These are phyloP conservation scores for Candida xyloterini DNA, from an alignment of 805 yeast species.

Conservation along the genomic window DNA sequence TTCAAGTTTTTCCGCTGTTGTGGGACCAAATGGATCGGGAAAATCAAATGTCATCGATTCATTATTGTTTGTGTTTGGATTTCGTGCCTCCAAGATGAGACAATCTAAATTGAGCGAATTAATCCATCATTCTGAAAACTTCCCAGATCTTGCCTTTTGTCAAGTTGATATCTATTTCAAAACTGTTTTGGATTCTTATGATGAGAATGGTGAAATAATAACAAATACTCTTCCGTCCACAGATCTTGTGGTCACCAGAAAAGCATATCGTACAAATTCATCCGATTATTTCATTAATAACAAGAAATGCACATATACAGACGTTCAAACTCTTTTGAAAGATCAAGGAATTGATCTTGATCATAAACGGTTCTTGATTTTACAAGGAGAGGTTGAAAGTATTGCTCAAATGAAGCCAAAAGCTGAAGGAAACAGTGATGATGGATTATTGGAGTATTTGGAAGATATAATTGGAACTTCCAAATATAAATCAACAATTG, in stretches of 20 bases:
- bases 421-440: slow-evolving; percentile 88
- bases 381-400: slow-evolving; percentile 98
- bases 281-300: slow-evolving; percentile 79
- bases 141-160: slow-evolving; percentile 66
- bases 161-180: slow-evolving; percentile 89
- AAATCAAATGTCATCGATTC: slow-evolving; percentile 98
- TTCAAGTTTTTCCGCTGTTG: slow-evolving; percentile 91
- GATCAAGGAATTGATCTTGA: slow-evolving; percentile 89
- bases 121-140: slow-evolving; percentile 83
- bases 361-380: slow-evolving; percentile 88
- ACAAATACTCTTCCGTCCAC: slow-evolving; percentile 50
- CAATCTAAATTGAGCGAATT: slow-evolving; percentile 90
- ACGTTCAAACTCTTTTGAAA: slow-evolving; percentile 71
- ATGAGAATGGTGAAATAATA: slow-evolving; percentile 25
- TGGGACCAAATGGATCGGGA: slow-evolving; percentile 98
- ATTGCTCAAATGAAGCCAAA: slow-evolving; percentile 99
- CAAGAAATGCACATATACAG: slow-evolving; percentile 65
- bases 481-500: slow-evolving; percentile 73
- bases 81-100: slow-evolving; percentile 94
- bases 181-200: slow-evolving; percentile 58
- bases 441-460: slow-evolving; percentile 87
- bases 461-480: slow-evolving; percentile 98
- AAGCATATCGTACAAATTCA: slow-evolving; percentile 70
- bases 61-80: slow-evolving; percentile 94
- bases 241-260: slow-evolving; percentile 70